Evolutionary conservation across 495 filamentous ascomycete species (phyloP), one percentile per base, ranked within the genome.

Genomic region (Choiromyces venosus): DNA sequence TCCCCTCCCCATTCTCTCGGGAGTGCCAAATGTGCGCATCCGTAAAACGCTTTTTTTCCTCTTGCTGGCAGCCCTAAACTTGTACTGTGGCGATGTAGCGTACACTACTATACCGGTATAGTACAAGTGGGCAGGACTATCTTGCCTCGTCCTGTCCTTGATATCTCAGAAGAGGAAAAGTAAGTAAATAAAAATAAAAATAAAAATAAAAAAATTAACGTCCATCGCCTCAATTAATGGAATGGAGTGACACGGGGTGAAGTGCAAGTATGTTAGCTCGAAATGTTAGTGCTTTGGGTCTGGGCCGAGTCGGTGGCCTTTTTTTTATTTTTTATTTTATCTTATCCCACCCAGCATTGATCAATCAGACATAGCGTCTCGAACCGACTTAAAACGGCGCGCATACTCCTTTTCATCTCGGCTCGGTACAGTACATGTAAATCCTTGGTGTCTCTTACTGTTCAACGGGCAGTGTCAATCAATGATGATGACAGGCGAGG

Each of bases 341-440:
- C n/a, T n/a, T 29, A 14, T 56, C 14, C 52, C 10, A 25, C 52
- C 52, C n/a, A 56, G 25, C 52, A 56, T 29, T 14, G 52, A 29
- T 29, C 52, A 29, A 10, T 66, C 69, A 66, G 69, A 65, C 44
- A 40, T 66, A 75, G 39, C 44, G 68, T 71, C 71, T 37, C 68
- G 71, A 77, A 75, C 73, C 66, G 71, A 72, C 71, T 75, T 69
- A 70, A 75, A 73, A 73, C 75, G 73, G 71, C 75, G 65, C 52
- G 72, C n/a, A n/a, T 66, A 29, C 73, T 74, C 75, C 52, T 56
- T 56, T 69, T 77, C 75, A 77, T 77, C 74, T 77, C 75, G 75
- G 75, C 65, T 77, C 69, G 74, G 66, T 69, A 77, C 74, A 76
- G 66, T 69, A 77, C 74, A 76, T 76, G 66, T 46, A 72, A 44